phyloP scores from a whole-genome alignment of 2,329 filamentous ascomycete genomes.

The Pochonia chlamydosporia region DNA sequence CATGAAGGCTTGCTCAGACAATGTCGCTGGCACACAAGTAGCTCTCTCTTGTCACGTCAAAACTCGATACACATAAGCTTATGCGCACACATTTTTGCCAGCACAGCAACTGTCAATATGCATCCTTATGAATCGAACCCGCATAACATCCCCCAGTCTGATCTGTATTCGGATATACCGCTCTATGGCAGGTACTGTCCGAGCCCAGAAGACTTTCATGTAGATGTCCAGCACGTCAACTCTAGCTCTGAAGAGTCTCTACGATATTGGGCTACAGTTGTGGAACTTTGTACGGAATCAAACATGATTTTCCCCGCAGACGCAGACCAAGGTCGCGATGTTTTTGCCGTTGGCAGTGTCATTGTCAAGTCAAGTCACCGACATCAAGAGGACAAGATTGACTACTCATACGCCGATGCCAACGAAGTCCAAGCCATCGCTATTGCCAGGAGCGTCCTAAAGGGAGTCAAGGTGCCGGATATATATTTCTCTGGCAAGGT shows the following conservation, averaged over 20 bases:
- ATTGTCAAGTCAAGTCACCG: constrained; percentile 33
- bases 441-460: constrained; percentile 23
- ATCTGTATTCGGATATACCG: constrained; percentile 13
- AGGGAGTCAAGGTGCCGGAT: constrained; percentile 24
- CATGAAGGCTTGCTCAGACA: too few relatives aligned
- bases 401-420: constrained; percentile 34
- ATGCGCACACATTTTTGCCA: not conserved
- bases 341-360: constrained; percentile 34
- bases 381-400: constrained; percentile 14
- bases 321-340: constrained; percentile 28
- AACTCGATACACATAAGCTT: not conserved
- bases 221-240: constrained; percentile 15
- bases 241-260: constrained; percentile 17
- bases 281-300: constrained; percentile 21
- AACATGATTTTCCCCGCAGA: constrained; percentile 24
- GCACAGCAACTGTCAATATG: constrained; percentile 1
- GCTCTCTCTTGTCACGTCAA: too few relatives aligned
- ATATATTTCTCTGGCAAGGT: constrained; percentile 35
- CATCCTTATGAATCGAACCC: constrained; percentile 12
- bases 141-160: constrained; percentile 9
- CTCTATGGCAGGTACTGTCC: constrained; percentile 14
- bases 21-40: too few relatives aligned
- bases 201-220: constrained; percentile 10
- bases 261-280: constrained; percentile 24
- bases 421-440: constrained; percentile 31